These are phyloP conservation scores for Calonectria hawksworthii DNA, from an alignment of 2,329 filamentous ascomycete genomes.

Conservation along the genomic window DNA sequence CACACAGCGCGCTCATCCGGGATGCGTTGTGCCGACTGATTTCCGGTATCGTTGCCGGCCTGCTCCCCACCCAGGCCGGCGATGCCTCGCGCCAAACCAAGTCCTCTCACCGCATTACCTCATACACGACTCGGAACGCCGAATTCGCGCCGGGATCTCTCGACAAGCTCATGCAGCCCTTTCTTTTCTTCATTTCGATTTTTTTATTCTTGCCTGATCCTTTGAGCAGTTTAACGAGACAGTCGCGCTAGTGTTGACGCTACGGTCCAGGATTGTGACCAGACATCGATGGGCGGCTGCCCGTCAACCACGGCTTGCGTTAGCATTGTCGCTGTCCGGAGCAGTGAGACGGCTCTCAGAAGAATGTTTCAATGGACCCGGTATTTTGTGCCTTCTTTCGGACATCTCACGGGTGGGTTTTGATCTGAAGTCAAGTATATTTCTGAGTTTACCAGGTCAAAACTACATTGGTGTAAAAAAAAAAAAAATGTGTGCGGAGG, in stretches of 20 bases:
- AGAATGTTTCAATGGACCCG: constrained; percentile 5
- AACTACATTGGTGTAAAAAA: neutral
- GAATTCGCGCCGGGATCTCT: constrained; percentile 46
- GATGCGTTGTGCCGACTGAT: constrained; percentile 34
- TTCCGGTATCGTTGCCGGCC: constrained; percentile 44
- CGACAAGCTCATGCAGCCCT: constrained; percentile 43
- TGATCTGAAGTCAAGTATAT: neutral
- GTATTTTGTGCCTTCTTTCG: neutral
- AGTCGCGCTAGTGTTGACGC: constrained; percentile 37
- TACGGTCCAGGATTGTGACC: constrained; percentile 32
- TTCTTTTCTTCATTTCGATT: constrained; percentile 30
- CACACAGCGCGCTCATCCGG: constrained; percentile 16
- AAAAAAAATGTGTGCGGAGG: neutral
- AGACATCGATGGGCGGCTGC: constrained; percentile 21
- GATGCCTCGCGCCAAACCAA: constrained; percentile 47
- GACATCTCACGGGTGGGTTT: neutral
- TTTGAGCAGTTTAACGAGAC: constrained; percentile 33
- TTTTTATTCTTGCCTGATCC: constrained; percentile 37
- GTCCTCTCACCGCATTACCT: constrained; percentile 48
- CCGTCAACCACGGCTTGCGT: constrained; percentile 2
- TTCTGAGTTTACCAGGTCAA: constrained; percentile 10
- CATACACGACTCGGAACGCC: constrained; percentile 47
- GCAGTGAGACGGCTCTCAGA: neutral
- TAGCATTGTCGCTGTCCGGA: neutral
- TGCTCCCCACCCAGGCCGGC: constrained; percentile 41